Conservation (phyloP, 2,329 filamentous ascomycete species). For the Peltaster fructicola region DNA sequence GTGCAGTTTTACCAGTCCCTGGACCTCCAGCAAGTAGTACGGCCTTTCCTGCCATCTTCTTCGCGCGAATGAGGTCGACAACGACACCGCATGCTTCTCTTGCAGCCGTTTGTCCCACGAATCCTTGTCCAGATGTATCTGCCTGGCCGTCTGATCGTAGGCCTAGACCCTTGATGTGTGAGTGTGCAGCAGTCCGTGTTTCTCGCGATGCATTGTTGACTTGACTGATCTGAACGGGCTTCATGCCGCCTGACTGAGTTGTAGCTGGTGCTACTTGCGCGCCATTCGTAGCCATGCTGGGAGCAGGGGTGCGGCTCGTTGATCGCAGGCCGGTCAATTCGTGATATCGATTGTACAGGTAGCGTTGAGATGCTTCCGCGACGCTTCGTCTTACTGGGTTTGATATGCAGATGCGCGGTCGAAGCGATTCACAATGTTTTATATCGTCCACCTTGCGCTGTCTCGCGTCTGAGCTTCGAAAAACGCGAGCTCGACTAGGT, state of each 20-base stretch:
- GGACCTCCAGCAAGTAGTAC: constrained; percentile 87
- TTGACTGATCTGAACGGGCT: constrained; percentile 19
- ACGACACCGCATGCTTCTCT: constrained; percentile 94
- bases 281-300: constrained; percentile 15
- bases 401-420: too few species aligned
- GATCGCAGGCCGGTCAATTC: too few species aligned
- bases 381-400: too few species aligned
- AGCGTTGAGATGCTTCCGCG: constrained; percentile 1
- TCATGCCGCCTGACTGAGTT: constrained; percentile 11
- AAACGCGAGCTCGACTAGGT: too few species aligned
- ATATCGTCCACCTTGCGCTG: too few species aligned
- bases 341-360: constrained; percentile 1
- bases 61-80: constrained; percentile 84
- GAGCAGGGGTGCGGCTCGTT: too few species aligned
- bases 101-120: constrained; percentile 74
- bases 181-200: constrained; percentile 89
- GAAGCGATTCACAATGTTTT: too few species aligned
- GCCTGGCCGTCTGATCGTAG: constrained; percentile 72
- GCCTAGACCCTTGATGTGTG: constrained; percentile 91
- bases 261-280: constrained; percentile 8
- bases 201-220: constrained; percentile 42
- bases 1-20: constrained; percentile 90
- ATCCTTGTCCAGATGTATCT: constrained; percentile 54
- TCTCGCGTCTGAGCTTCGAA: too few species aligned
- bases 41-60: constrained; percentile 94